Conservation (phyloP, 768 basidiomycete species). For the Rhizopogon roseolus region DNA sequence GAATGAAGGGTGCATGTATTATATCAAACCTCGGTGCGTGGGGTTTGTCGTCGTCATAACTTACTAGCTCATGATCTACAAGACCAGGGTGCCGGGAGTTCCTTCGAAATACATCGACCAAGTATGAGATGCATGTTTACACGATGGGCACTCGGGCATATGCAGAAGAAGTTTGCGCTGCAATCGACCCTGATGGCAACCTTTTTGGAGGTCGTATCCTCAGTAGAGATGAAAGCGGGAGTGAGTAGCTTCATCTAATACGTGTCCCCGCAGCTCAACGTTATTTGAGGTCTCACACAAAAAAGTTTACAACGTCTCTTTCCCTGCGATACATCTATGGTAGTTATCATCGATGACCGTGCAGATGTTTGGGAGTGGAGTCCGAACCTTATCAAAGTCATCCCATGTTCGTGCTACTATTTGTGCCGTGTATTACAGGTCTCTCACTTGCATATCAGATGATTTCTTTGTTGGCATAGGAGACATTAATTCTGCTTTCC, state of each 20-base stretch:
- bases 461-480: conserved; percentile 98
- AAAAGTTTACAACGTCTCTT: conserved; percentile 92
- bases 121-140: conserved; percentile 99
- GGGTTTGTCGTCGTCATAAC: neutral
- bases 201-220: conserved; percentile 86
- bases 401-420: conserved; percentile 69
- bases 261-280: conserved; percentile 8
- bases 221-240: conserved; percentile 94
- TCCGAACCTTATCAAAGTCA: conserved; percentile 93
- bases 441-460: conserved; percentile 41
- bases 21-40: conserved; percentile 91
- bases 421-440: neutral
- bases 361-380: conserved; percentile 99
- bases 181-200: conserved; percentile 85
- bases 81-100: conserved; percentile 87
- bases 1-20: conserved; percentile 89
- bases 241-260: conserved; percentile 43
- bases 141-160: conserved; percentile 99
- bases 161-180: conserved; percentile 90
- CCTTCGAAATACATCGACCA: conserved; percentile 59
- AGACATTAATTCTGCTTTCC: conserved; percentile 94
- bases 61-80: conserved; percentile 4
- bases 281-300: conserved; percentile 68
- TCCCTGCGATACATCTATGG: conserved; percentile 97
- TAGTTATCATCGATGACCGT: conserved; percentile 97